Conservation (phyloP, 2,329 filamentous ascomycete species). For the Clonostachys byssicola region DNA sequence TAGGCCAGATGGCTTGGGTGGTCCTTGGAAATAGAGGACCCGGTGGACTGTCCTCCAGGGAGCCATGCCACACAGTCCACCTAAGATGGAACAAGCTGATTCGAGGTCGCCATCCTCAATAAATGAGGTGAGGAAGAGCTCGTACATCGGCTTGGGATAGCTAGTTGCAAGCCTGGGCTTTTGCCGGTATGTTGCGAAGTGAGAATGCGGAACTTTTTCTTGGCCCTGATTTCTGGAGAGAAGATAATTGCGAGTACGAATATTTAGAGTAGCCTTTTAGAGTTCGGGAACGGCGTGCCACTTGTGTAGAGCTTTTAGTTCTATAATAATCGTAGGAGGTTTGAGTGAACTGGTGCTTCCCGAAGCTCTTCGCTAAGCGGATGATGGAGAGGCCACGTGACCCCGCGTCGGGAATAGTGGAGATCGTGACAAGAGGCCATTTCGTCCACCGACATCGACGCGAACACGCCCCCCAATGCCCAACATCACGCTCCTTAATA, state of each 20-base stretch:
- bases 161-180: background rate
- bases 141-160: conserved; percentile 41
- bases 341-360: background rate
- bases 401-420: conserved; percentile 12
- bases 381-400: conserved; percentile 17
- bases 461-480: background rate
- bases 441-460: conserved; percentile 2
- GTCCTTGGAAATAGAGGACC: conserved; percentile 50
- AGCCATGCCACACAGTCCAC: conserved; percentile 53
- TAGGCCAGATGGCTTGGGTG: conserved; percentile 38
- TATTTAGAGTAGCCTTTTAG: too few species aligned
- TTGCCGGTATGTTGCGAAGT: background rate
- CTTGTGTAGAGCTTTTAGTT: background rate
- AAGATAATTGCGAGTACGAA: too few species aligned
- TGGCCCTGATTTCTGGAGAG: too few species aligned
- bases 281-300: too few species aligned
- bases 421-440: background rate
- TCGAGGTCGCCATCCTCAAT: conserved; percentile 45
- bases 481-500: background rate
- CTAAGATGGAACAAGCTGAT: conserved; percentile 45
- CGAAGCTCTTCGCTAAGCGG: background rate
- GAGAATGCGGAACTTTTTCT: too few species aligned
- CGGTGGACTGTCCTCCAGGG: conserved; percentile 44
- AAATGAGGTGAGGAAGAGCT: conserved; percentile 53
- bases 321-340: background rate